Evolutionary conservation across 179 eudicot genomes (phyloP).

Genomic region (Amaranthus tricolor): DNA sequence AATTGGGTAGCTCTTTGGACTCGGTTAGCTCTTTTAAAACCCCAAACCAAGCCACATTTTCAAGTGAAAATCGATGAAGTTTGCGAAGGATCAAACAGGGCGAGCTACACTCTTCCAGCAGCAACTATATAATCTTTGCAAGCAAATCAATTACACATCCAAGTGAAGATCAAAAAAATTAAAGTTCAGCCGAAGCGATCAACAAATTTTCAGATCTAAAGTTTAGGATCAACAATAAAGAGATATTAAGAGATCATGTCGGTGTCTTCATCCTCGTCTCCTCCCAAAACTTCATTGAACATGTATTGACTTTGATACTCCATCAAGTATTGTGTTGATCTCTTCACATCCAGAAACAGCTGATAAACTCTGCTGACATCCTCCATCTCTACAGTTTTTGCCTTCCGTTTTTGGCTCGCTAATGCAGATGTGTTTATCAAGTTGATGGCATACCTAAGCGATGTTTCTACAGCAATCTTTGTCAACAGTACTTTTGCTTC

Average conservation of each 20-base stretch:
- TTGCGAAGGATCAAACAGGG: no score
- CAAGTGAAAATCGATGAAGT: no score
- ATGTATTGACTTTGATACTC: slow-evolving; percentile 89
- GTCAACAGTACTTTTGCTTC: slow-evolving; percentile 78
- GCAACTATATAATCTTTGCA: no score
- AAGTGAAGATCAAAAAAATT: not conserved
- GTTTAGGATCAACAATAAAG: not conserved
- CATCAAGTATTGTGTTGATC: slow-evolving; percentile 95
- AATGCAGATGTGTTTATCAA: slow-evolving; percentile 80
- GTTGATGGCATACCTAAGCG: slow-evolving; percentile 78
- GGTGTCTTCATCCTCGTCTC: slow-evolving; percentile 47
- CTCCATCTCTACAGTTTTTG: slow-evolving; percentile 82
- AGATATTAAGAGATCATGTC: slow-evolving; percentile 44
- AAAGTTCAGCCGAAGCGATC: not conserved
- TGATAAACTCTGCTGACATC: slow-evolving; percentile 80
- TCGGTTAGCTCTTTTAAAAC: no score
- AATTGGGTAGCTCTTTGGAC: no score
- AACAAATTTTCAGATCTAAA: not conserved
- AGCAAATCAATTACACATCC: slow-evolving; percentile 1
- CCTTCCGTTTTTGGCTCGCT: slow-evolving; percentile 88
- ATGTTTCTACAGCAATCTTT: slow-evolving; percentile 80
- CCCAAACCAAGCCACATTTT: no score
- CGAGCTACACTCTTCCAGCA: no score
- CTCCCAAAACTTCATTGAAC: slow-evolving; percentile 68
- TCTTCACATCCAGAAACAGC: slow-evolving; percentile 85